Evolutionary conservation across 2,329 filamentous ascomycete genomes (phyloP).

Genomic region (Microdochium nivale): DNA sequence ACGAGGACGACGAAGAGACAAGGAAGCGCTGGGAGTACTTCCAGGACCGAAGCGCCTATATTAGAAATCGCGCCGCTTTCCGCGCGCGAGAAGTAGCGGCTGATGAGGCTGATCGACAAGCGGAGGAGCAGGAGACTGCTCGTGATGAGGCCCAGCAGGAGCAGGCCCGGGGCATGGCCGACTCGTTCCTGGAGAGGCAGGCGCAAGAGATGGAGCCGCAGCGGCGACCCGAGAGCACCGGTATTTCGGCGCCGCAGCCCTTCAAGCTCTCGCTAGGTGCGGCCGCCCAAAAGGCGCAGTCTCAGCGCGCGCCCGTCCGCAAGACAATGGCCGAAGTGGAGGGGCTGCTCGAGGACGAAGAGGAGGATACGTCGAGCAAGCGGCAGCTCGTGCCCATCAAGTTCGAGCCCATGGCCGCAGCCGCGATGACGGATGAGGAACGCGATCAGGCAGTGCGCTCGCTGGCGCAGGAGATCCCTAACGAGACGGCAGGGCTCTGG

Average conservation of each 20-base stretch:
- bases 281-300: constrained; percentile 65
- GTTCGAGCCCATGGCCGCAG: constrained; percentile 61
- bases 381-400: constrained; percentile 76
- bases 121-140: constrained; percentile 67
- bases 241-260: constrained; percentile 53
- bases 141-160: constrained; percentile 65
- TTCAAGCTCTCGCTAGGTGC: constrained; percentile 93
- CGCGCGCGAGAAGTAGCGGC: constrained; percentile 64
- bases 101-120: constrained; percentile 74
- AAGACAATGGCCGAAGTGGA: constrained; percentile 91
- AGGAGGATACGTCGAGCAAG: constrained; percentile 63
- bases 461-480: constrained; percentile 83
- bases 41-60: constrained; percentile 75
- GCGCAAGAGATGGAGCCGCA: constrained; percentile 67
- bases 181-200: constrained; percentile 82
- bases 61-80: constrained; percentile 68
- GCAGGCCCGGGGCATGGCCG: constrained; percentile 74
- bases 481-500: constrained; percentile 80
- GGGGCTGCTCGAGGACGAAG: constrained; percentile 89
- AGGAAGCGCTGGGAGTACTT: constrained; percentile 77
- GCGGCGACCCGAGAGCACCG: constrained; percentile 24
- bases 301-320: constrained; percentile 48
- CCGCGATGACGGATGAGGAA: constrained; percentile 77
- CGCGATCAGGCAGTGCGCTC: constrained; percentile 71
- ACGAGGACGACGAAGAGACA: constrained; percentile 75